These are phyloP conservation scores for Hypocrella siamensis DNA, from an alignment of 2,329 filamentous ascomycete species.

Conservation along the genomic window DNA sequence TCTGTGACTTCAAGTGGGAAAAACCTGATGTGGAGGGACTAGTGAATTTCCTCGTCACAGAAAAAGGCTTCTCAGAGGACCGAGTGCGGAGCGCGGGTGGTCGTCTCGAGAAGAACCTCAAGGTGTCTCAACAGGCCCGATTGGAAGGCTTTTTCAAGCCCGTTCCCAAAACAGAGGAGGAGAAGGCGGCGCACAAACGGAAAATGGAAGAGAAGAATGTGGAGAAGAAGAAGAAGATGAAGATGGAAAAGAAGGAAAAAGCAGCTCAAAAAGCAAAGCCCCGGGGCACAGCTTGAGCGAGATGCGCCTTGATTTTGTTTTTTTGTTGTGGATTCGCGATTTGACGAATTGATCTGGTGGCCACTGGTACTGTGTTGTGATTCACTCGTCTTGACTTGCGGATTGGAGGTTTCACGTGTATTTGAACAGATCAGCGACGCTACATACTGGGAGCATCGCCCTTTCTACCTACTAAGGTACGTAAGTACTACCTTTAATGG, in stretches of 20 bases:
- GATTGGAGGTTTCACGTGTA: too few relatives aligned
- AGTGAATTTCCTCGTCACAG: slow-evolving; percentile 74
- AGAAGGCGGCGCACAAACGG: slow-evolving; percentile 75
- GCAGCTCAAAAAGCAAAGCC: slow-evolving; percentile 81
- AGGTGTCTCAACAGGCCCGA: slow-evolving; percentile 77
- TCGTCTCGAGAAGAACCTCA: slow-evolving; percentile 76
- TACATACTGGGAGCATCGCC: too few relatives aligned
- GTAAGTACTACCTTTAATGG: too few relatives aligned
- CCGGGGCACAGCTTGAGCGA: slow-evolving; percentile 38
- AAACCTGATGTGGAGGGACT: slow-evolving; percentile 81
- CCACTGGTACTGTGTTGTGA: too few relatives aligned
- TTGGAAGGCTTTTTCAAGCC: slow-evolving; percentile 97
- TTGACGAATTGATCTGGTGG: too few relatives aligned
- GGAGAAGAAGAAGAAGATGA: slow-evolving; percentile 88
- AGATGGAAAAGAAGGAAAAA: slow-evolving; percentile 91
- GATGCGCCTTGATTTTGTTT: neutral
- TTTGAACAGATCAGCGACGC: too few relatives aligned
- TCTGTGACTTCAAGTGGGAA: slow-evolving; percentile 98
- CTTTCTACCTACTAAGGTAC: too few relatives aligned
- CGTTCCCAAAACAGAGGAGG: slow-evolving; percentile 70
- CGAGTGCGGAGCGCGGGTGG: slow-evolving; percentile 67
- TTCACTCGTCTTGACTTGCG: too few relatives aligned
- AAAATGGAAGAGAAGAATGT: slow-evolving; percentile 88
- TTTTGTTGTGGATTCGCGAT: too few relatives aligned
- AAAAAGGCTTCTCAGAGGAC: slow-evolving; percentile 96